Evolutionary conservation across 2,329 filamentous ascomycete species (phyloP), one percentile per base, ranked within the genome.

Genomic region (Exophiala spinifera): DNA sequence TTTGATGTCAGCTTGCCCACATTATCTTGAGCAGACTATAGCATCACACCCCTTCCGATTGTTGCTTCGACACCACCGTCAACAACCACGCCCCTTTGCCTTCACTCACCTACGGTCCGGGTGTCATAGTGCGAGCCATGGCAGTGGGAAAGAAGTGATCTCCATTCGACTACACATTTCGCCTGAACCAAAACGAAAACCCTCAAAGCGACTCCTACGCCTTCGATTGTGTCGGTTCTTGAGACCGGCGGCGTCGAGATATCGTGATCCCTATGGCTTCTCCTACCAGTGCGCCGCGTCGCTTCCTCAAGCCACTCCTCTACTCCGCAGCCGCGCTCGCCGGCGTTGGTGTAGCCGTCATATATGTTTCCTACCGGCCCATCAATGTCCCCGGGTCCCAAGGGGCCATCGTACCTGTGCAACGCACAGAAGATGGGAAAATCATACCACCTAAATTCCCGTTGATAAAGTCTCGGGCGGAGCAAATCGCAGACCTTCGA

Each of bases 321-420:
- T 85, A 85, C 70, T 79, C 79, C 48, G 75, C 80, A 37, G 79
- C 75, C 49, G 81, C 79, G 19, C 75, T 77, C 53, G 74, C 75
- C 33, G 74, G 76, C 49, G 79, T 79, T 61, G 79, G 78, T 49
- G 78, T 78, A 52, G 74, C 57, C 39, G 28, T 77, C 42, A 75
- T 86, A 55, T 86, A 86, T 70, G 72, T 82, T 58, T 76, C 80
- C 62, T 83, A 84, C 66, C 79, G 83, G 46, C 83, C 83, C 21
- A 80, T 82, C 64, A 80, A 84, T 64, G 83, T 86, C 31, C 83
- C 83, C 20, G 83, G 83, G 53, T 76, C 78, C 43, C 81, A 85
- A 64, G 79, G 79, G 31, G 81, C 83, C 2, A 74, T 77, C 14
- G 83, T 85, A 21, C 82, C 83, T 25, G 81, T 83, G n/a, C 83